Percentiles rank a stretch among this genome's conserved stretches.
Evolutionary conservation across 116 monocot genomes (phyloP).

Genomic region (Thalassia testudinum): DNA sequence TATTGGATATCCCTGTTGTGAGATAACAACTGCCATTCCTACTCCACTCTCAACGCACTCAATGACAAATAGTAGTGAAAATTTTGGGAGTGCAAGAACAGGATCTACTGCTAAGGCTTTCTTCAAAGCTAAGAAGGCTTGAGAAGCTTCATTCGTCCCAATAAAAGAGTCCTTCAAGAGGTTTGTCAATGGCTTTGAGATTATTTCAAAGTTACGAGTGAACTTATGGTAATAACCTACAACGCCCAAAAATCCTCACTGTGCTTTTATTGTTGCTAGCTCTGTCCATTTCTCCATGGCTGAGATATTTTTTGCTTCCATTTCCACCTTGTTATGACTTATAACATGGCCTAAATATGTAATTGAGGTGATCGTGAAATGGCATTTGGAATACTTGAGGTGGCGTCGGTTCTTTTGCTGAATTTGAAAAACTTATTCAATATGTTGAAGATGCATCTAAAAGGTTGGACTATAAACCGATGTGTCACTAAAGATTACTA

Average conservation of each 20-base stretch:
- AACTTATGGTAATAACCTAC: not conserved
- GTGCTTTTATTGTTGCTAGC: not conserved
- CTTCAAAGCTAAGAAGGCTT: not conserved
- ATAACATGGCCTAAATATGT: slow-evolving; percentile 3
- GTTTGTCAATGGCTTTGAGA: not conserved
- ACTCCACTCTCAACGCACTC: not conserved
- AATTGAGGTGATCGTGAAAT: no score
- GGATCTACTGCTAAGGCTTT: not conserved
- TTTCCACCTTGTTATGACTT: not conserved
- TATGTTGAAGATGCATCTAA: no score
- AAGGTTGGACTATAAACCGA: no score
- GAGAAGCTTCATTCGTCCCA: not conserved
- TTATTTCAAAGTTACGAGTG: not conserved
- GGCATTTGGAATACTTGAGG: no score
- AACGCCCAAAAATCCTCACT: not conserved
- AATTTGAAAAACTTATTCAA: no score
- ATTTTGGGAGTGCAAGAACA: not conserved
- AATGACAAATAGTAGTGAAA: not conserved
- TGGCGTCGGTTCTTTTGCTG: no score
- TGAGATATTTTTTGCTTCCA: not conserved
- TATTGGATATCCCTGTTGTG: not conserved
- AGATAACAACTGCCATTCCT: not conserved
- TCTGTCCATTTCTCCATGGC: not conserved
- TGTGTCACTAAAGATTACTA: no score
- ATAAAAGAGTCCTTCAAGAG: not conserved